Evolutionary conservation across 208 protist genomes (phyloP).

Genomic region (Trypanosomatidae sp.): DNA sequence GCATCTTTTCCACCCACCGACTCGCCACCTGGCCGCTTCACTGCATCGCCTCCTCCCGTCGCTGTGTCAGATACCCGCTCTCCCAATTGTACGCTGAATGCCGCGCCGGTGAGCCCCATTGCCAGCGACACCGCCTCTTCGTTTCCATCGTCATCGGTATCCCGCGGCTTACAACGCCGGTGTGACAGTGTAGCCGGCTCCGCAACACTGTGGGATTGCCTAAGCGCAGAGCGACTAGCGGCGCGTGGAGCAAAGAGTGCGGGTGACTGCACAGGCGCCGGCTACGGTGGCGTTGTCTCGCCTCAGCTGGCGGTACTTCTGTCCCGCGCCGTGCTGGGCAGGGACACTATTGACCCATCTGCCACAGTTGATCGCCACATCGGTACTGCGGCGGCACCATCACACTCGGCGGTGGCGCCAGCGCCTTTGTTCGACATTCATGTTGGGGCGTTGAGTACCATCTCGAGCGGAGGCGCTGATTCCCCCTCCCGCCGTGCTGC

Average conservation of each 20-base stretch:
- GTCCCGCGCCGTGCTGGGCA: constrained; percentile 11
- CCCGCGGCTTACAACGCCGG: neutral
- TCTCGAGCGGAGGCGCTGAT: neutral
- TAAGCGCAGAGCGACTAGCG: neutral
- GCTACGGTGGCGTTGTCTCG: neutral
- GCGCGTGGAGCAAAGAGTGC: neutral
- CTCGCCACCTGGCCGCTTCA: neutral
- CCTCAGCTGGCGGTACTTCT: constrained; percentile 19
- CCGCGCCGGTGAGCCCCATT: constrained; percentile 21
- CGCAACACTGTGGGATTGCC: neutral
- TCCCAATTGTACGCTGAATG: neutral
- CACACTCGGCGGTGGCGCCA: neutral
- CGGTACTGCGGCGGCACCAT: neutral
- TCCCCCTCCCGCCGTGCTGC: neutral
- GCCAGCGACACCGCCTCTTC: constrained; percentile 20
- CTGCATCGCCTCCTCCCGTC: neutral
- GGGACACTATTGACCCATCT: neutral
- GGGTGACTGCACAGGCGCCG: neutral
- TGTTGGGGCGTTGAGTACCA: constrained; percentile 3
- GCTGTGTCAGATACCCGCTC: neutral
- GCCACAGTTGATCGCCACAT: neutral
- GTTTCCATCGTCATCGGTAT: constrained; percentile 9
- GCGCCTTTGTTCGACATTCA: constrained; percentile 18
- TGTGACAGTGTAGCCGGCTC: neutral
- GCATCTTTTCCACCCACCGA: neutral